Percentiles rank a stretch among this genome's conserved stretches.
These are phyloP conservation scores for Centrapalus pauciflorus DNA, from an alignment of 129 eudicot species.

Conservation along the genomic window DNA sequence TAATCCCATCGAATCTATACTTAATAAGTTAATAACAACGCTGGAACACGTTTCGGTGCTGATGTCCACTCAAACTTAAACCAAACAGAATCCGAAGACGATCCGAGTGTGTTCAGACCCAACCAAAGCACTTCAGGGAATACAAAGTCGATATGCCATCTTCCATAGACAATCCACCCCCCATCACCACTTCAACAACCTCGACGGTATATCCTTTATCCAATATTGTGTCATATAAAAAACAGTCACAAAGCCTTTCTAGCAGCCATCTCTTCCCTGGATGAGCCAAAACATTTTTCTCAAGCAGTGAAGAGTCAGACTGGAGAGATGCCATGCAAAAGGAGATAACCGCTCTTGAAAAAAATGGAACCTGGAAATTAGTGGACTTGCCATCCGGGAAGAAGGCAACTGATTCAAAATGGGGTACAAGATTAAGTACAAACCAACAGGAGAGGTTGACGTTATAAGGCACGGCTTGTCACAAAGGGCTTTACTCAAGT, in stretches of 20 bases:
- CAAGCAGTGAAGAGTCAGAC: neutral
- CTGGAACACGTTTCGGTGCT: too few relatives aligned
- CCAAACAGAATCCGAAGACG: too few relatives aligned
- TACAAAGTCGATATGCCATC: neutral
- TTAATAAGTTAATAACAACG: too few relatives aligned
- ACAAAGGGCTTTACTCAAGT: neutral
- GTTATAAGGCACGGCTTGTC: neutral
- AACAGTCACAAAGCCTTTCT: neutral
- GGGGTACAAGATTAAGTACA: conserved; percentile 4
- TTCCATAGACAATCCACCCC: neutral
- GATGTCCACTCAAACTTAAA: too few relatives aligned
- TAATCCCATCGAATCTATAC: too few relatives aligned
- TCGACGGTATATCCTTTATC: conserved; percentile 2
- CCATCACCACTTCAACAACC: neutral
- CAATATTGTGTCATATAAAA: conserved; percentile 2
- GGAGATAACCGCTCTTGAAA: conserved; percentile 14
- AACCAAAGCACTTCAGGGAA: neutral
- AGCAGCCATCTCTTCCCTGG: conserved; percentile 1
- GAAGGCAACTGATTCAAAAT: neutral
- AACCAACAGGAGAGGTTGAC: neutral
- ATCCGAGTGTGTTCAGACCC: too few relatives aligned
- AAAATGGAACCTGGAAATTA: neutral
- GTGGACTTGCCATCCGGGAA: neutral
- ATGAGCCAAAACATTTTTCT: conserved; percentile 1
- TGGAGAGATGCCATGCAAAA: conserved; percentile 17